Percentiles rank a stretch among this genome's conserved stretches.
Evolutionary conservation across 768 basidiomycete species (phyloP).

Genomic region (Hirschioporus abietinus): DNA sequence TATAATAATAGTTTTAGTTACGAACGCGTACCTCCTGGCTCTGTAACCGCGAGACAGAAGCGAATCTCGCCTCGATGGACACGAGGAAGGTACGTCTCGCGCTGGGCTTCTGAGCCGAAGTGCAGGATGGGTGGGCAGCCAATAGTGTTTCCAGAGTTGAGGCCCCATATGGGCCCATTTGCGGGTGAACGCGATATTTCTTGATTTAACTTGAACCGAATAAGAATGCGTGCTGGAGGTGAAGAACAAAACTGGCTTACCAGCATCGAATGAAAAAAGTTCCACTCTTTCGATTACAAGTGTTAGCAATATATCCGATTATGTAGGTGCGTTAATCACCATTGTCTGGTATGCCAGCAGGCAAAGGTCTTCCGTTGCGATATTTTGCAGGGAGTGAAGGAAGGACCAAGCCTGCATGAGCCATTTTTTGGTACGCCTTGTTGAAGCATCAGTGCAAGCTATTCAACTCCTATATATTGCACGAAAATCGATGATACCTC

Average conservation of each 20-base stretch:
- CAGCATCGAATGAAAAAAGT: constrained; percentile 14
- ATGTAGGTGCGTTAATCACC: neutral
- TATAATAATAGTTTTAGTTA: neutral
- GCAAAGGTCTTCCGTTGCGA: constrained; percentile 1
- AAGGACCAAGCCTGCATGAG: constrained; percentile 9
- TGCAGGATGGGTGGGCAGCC: constrained; percentile 11
- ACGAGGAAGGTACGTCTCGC: constrained; percentile 8
- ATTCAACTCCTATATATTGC: neutral
- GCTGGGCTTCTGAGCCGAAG: constrained; percentile 13
- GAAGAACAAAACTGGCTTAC: constrained; percentile 1
- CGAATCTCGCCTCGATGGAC: constrained; percentile 9
- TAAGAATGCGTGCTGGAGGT: neutral
- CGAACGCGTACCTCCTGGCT: constrained; percentile 11
- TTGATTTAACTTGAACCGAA: constrained; percentile 8
- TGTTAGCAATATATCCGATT: neutral
- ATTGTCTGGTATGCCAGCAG: constrained; percentile 8
- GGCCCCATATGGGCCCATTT: constrained; percentile 12
- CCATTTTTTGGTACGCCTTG: constrained; percentile 9
- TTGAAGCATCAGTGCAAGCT: neutral
- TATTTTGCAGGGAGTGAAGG: constrained; percentile 11
- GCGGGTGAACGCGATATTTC: constrained; percentile 10
- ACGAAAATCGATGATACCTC: constrained; percentile 5
- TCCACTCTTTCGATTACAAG: constrained; percentile 10
- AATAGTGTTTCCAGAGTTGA: constrained; percentile 8
- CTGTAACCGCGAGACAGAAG: constrained; percentile 15